Percentiles rank a stretch among this genome's conserved stretches.
Conservation (phyloP, 1,284 basidiomycete species). For the Moesziomyces parantarcticus region DNA sequence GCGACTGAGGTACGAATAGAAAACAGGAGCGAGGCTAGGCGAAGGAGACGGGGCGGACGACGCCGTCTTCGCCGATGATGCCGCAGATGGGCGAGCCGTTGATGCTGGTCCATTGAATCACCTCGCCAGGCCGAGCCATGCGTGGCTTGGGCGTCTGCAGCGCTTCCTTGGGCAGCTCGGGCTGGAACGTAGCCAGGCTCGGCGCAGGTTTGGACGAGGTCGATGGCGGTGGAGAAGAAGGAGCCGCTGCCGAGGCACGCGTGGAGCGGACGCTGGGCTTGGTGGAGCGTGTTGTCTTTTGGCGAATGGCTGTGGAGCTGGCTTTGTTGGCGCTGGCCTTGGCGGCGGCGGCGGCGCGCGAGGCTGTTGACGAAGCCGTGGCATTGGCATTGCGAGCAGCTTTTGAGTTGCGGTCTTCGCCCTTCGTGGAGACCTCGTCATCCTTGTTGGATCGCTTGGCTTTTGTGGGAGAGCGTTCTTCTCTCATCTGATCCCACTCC, state of each 20-base stretch:
- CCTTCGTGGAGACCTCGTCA: conserved; percentile 10
- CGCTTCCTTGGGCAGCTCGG: conserved; percentile 29
- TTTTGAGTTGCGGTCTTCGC: conserved; percentile 7
- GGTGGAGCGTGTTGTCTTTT: conserved; percentile 7
- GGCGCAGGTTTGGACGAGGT: conserved; percentile 31
- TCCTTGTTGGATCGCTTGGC: conserved; percentile 29
- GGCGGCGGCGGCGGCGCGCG: conserved; percentile 4
- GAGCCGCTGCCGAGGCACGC: neutral
- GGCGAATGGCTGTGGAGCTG: neutral
- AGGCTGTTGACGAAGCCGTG: conserved; percentile 12
- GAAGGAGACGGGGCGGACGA: conserved; percentile 29
- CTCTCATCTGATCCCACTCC: conserved; percentile 52
- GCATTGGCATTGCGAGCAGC: conserved; percentile 12
- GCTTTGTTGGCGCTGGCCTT: neutral
- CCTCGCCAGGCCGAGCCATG: conserved; percentile 47
- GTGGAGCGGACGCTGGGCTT: conserved; percentile 8
- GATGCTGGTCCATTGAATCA: conserved; percentile 47
- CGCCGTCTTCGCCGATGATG: conserved; percentile 50
- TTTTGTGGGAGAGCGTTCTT: conserved; percentile 24
- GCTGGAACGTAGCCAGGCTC: conserved; percentile 32
- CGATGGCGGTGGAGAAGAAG: conserved; percentile 9
- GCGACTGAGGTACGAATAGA: neutral
- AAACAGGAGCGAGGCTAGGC: conserved; percentile 5
- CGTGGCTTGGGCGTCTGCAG: conserved; percentile 36
- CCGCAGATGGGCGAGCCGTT: conserved; percentile 55